A percentile compares a stretch with the other conserved stretches of the same genome.
Evolutionary conservation across 129 eudicot species (phyloP).

Genomic region (Lonicera japonica): DNA sequence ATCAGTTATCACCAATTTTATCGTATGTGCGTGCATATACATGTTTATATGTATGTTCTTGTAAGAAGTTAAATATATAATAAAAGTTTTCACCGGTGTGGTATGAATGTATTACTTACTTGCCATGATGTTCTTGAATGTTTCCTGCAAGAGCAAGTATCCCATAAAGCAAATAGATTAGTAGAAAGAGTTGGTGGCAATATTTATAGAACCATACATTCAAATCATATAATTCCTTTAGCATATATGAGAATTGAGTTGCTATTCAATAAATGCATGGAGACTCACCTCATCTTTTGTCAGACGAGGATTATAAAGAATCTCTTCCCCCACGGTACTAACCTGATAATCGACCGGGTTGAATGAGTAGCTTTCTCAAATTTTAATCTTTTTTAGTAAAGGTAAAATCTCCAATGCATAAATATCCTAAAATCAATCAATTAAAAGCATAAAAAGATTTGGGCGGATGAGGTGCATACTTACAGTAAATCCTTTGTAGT

Average conservation of each 20-base stretch:
- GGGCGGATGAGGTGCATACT: too few species aligned
- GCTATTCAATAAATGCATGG: neutral
- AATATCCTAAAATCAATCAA: neutral
- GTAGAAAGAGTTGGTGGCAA: neutral
- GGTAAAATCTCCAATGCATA: neutral
- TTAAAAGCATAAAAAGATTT: too few species aligned
- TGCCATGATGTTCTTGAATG: constrained; percentile 82
- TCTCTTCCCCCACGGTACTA: constrained; percentile 92
- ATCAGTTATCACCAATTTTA: constrained; percentile 9
- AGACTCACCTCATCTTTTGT: constrained; percentile 75
- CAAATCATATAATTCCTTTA: neutral
- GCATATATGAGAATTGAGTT: neutral
- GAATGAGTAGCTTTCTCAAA: constrained; percentile 14
- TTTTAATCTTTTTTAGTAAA: too few species aligned
- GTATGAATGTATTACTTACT: constrained; percentile 43
- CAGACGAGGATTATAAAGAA: constrained; percentile 75
- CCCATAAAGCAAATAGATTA: constrained; percentile 1
- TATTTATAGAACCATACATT: neutral
- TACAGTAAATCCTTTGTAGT: constrained; percentile 93
- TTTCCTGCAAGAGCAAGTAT: constrained; percentile 51
- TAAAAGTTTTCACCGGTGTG: neutral
- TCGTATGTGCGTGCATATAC: too few species aligned
- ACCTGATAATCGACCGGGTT: constrained; percentile 38
- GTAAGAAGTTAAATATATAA: neutral
- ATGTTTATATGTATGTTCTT: too few species aligned